Percentiles rank a stretch among this genome's conserved stretches.
Conservation (phyloP, 805 yeast genomes). For the Lipomyces yamanashiensis region DNA sequence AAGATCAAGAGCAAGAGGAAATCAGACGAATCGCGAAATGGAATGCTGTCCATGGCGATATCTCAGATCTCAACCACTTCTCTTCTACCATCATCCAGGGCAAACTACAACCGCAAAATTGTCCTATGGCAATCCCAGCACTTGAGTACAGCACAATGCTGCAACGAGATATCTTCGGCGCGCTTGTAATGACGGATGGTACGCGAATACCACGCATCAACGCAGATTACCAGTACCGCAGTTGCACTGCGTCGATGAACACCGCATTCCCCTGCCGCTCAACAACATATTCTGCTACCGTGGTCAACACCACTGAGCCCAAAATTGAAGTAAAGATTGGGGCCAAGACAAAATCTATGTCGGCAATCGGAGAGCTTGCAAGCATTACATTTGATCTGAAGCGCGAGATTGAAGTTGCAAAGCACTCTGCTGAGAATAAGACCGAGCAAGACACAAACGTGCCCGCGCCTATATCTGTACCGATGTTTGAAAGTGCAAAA, state of each 20-base stretch:
- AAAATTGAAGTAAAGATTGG: background rate
- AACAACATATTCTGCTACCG: too few species aligned
- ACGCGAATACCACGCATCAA: constrained; percentile 7
- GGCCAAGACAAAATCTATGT: background rate
- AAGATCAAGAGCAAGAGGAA: background rate
- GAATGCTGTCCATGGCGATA: background rate
- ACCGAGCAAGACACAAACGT: too few species aligned
- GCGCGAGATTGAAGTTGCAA: too few species aligned
- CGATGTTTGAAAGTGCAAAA: too few species aligned
- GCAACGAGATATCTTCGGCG: constrained; percentile 5
- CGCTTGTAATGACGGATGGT: constrained; percentile 1
- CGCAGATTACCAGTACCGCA: constrained; percentile 10
- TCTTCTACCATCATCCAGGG: background rate
- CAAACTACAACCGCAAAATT: background rate
- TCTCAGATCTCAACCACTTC: background rate
- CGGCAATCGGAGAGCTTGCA: background rate
- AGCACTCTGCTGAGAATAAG: too few species aligned
- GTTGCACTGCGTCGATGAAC: background rate
- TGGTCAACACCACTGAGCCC: background rate
- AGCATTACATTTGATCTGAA: too few species aligned
- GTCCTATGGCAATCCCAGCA: background rate
- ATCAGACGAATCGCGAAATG: background rate
- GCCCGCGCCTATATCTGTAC: too few species aligned
- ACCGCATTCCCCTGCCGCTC: background rate
- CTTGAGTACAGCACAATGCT: background rate